These are phyloP conservation scores for Sordariomycetes sp. DNA, from an alignment of 2,329 filamentous ascomycete genomes.

Conservation along the genomic window DNA sequence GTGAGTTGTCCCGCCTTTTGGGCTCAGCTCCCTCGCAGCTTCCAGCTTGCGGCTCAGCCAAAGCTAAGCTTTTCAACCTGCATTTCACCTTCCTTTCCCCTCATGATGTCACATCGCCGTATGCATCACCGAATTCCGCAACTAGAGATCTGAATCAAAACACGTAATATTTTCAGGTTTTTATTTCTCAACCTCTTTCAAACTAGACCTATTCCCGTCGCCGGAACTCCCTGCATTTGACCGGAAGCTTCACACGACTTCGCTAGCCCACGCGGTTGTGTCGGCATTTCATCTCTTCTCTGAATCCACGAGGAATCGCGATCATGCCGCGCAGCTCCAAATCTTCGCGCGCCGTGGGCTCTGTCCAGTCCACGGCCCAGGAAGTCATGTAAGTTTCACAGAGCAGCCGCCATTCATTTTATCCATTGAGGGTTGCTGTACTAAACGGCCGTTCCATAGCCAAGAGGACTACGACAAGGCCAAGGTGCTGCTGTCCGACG, in stretches of 20 bases:
- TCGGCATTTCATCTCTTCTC: background rate
- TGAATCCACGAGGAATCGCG: background rate
- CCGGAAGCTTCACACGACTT: no score
- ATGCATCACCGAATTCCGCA: background rate
- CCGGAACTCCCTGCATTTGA: no score
- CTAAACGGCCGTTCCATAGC: slow-evolving; percentile 17
- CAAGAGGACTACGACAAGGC: slow-evolving; percentile 57
- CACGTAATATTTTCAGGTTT: no score
- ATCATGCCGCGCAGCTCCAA: background rate
- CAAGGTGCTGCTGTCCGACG: slow-evolving; percentile 47
- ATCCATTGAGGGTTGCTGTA: background rate
- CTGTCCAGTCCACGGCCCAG: slow-evolving; percentile 25
- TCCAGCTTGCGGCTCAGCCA: background rate
- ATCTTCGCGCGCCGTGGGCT: slow-evolving; percentile 11
- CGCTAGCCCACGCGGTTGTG: no score
- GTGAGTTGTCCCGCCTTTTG: background rate
- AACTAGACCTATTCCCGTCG: no score
- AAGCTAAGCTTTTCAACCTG: background rate
- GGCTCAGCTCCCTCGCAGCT: background rate
- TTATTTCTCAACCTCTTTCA: no score
- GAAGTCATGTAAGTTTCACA: slow-evolving; percentile 25
- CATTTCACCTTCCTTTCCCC: background rate
- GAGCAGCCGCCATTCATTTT: background rate
- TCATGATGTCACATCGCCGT: background rate
- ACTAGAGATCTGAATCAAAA: background rate